Evolutionary conservation across 2,329 filamentous ascomycete genomes (phyloP), one percentile per base, ranked within the genome.

Genomic region (Claviceps citrina): DNA sequence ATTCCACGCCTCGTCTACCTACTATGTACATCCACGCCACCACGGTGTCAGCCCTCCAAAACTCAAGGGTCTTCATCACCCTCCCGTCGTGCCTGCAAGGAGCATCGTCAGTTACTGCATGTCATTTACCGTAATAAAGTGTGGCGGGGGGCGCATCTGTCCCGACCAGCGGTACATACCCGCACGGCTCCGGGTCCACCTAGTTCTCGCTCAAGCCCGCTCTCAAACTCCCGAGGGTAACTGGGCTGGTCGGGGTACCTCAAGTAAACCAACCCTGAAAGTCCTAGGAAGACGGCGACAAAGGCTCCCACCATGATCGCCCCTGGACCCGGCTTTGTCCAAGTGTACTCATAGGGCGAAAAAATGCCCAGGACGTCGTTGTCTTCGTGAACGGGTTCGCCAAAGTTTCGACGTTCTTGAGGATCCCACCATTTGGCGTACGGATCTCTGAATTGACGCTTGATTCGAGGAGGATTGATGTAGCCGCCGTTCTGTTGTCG

Each of bases 401-500:
- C 87, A 59, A 84, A 96, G 71, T 98, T 96, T 55, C 91, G 78
- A 59, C 87, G 80, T 63, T 96, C 91, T 66, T 98, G 91, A 62
- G 86, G 82, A 65, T 98, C 89, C 84, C 86, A 96, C 85, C 86
- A 98, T 57, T 84, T 79, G 57, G 64, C 89, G 60, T 96, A 76
- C 27, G 93, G 91, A 62, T 96, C 91, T 59, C 91, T 84, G 66
- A 85, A 83, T 61, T 86, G 80, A 51, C 89, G 82, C 71, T 94
- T 95, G 63, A 89, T 67, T 40, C 71, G 64, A 12, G 78, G 76
- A 43, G 84, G 82, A 64, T 87, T 85, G 56, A 83, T 72, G 61
- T 85, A 91, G 61, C 81, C 81, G 55, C 84, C 84, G 62, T 87
- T 93, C 82, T 87, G 58, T 44, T 46, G 49, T 40, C 12, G 30